Base-by-base conservation (phyloP, 495 filamentous ascomycete genomes). In the Chaetomidium leptoderma region DNA sequence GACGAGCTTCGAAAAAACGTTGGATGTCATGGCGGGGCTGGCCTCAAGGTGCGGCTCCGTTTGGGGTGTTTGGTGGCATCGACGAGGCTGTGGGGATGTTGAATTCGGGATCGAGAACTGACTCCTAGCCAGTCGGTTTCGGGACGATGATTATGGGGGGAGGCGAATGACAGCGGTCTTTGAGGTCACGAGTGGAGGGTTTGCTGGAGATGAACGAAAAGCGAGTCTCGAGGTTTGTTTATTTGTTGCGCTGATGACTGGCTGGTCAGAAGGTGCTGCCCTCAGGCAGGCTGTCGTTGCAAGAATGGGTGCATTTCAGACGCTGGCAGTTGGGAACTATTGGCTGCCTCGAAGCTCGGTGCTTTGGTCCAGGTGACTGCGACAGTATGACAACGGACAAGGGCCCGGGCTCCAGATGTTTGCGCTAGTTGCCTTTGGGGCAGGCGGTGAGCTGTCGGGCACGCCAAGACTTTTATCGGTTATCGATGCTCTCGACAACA, bases 1-100 rank as follows among this genome's bases (percentile, higher is more conserved):
- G 24, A 90, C 77, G 47, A 92, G 76, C 29, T 85, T 83, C 24
- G 88, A 90, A 52, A 95, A 79, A 27, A 92, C 72, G 66, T 90
- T 89, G 40, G 89, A 88, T 59, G 87, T 75, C 87, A 91, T 92
- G 2, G 9, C 8, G 48, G 40, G 10, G 13, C 46, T 53, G 17
- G 32, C 27, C 30, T 57, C 36, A 40, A 42, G 26, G 23, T 37
- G 37, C 16, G 52, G 43, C 47, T 35, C 44, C 13, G 55, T 46
- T 29, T 16, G 21, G 16, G 8, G 13, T 30, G 29, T 36, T 46
- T 14, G 27, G 26, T 47, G 23, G 29, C 62, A 59, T 57, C 9
- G 56, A 55, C 23, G 46, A 23, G 3, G 4, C 3, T 19, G 30
- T 19, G 17, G n/a, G 1, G 43, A 33, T n/a, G 27, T 7, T n/a